A percentile compares a stretch with the other conserved stretches of the same genome.
phyloP scores from a whole-genome alignment of 2,329 filamentous ascomycete species.

The Tolypocladium cylindrosporum region DNA sequence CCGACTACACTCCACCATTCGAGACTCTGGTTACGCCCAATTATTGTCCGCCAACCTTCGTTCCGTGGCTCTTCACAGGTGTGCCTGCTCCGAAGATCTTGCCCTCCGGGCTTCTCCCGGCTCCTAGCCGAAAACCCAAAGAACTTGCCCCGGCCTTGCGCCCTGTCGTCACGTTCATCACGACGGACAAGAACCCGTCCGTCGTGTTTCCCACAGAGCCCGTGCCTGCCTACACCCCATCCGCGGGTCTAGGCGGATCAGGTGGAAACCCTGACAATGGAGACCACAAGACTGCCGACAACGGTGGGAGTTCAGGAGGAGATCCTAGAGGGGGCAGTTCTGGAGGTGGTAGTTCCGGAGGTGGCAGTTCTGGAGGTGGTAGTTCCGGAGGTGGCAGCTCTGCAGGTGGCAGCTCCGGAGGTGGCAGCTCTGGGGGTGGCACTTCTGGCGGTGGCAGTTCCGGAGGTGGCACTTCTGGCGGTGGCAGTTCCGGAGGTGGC shows the following conservation, averaged over 20 bases:
- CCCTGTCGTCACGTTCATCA: constrained; percentile 33
- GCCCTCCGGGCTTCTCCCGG: neutral
- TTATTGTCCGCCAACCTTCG: constrained; percentile 20
- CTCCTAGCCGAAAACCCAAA: neutral
- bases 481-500: too few relatives aligned
- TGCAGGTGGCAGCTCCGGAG: neutral
- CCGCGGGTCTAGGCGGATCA: constrained; percentile 1
- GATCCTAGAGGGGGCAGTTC: neutral
- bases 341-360: neutral
- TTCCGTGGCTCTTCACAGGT: constrained; percentile 2
- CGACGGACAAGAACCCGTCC: constrained; percentile 45
- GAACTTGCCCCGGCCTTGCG: neutral
- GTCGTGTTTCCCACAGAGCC: constrained; percentile 31
- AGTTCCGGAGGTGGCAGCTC: too few relatives aligned
- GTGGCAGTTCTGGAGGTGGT: too few relatives aligned
- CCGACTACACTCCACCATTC: constrained; percentile 36
- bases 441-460: neutral
- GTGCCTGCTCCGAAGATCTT: neutral
- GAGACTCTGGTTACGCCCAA: constrained; percentile 27
- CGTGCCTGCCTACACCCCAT: constrained; percentile 27
- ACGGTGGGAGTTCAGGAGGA: neutral
- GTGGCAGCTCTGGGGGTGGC: neutral
- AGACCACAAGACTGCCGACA: constrained; percentile 10
- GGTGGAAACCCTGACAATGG: constrained; percentile 1
- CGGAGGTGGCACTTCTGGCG: neutral